Evolutionary conservation across 257 asterid genomes (phyloP).

Genomic region (Galeopsis tetrahit): DNA sequence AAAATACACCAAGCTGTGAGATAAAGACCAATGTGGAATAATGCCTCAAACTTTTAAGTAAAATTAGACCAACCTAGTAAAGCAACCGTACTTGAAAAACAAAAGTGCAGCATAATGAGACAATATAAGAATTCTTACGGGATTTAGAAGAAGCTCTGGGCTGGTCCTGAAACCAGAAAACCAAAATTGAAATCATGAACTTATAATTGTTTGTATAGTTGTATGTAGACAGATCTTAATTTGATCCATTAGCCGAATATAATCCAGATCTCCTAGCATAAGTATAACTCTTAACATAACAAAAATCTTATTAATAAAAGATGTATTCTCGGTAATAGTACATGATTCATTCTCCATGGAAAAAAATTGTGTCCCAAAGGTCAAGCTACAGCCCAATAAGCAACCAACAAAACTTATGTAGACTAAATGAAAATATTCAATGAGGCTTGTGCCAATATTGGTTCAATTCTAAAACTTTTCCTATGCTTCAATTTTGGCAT

Average conservation of each 20-base stretch:
- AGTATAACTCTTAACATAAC: constrained; percentile 18
- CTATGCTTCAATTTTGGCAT: constrained; percentile 15
- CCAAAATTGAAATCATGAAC: constrained; percentile 28
- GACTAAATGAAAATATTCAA: constrained; percentile 12
- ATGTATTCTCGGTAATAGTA: background rate
- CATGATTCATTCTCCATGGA: background rate
- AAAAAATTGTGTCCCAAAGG: constrained; percentile 6
- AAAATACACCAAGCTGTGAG: background rate
- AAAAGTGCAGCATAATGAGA: constrained; percentile 32
- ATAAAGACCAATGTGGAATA: constrained; percentile 1
- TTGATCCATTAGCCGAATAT: constrained; percentile 27
- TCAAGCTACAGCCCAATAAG: constrained; percentile 24
- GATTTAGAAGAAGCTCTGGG: constrained; percentile 91
- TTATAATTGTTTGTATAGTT: background rate
- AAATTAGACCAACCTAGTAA: background rate
- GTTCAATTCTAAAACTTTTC: background rate
- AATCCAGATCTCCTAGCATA: background rate
- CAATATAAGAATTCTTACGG: constrained; percentile 65
- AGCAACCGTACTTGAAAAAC: constrained; percentile 20
- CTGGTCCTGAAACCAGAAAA: constrained; percentile 85
- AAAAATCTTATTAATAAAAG: constrained; percentile 10
- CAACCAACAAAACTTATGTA: constrained; percentile 23
- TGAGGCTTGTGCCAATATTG: background rate
- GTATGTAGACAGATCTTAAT: constrained; percentile 9
- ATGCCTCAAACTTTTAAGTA: background rate